Percentiles rank a stretch among this genome's conserved stretches.
Evolutionary conservation across 352 stramenopile species (phyloP).

Genomic region (Aphanomyces stellatus): DNA sequence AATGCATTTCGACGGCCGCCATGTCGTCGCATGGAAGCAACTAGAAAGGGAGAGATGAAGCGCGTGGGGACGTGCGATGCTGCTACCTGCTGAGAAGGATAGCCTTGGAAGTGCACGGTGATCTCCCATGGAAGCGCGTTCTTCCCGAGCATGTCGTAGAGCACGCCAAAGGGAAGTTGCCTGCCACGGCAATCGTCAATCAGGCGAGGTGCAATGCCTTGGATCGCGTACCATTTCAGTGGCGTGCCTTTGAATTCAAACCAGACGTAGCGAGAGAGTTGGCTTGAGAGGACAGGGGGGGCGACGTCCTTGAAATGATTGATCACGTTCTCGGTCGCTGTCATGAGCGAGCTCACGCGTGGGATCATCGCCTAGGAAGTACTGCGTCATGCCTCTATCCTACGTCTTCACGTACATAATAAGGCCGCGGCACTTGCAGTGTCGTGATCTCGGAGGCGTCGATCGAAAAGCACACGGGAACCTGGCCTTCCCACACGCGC

Average conservation of each 20-base stretch:
- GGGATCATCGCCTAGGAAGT: slow-evolving; percentile 58
- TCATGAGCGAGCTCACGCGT: slow-evolving; percentile 70
- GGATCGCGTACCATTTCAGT: slow-evolving; percentile 41
- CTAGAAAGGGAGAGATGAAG: slow-evolving; percentile 11
- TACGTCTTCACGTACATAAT: slow-evolving; percentile 44
- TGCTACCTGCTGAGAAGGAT: slow-evolving; percentile 39
- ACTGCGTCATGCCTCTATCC: neutral
- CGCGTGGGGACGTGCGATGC: neutral
- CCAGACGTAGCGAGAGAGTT: slow-evolving; percentile 46
- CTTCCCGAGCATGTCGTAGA: slow-evolving; percentile 44
- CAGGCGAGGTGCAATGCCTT: neutral
- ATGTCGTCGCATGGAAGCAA: slow-evolving; percentile 71
- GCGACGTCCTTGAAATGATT: slow-evolving; percentile 72
- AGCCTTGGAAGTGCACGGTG: slow-evolving; percentile 75
- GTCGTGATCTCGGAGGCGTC: slow-evolving; percentile 69
- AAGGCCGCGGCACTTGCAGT: slow-evolving; percentile 62
- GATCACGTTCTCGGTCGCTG: slow-evolving; percentile 59
- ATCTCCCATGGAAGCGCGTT: slow-evolving; percentile 50
- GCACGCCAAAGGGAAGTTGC: slow-evolving; percentile 62
- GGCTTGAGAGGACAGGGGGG: slow-evolving; percentile 46
- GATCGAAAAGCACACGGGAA: slow-evolving; percentile 72
- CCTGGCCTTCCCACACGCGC: slow-evolving; percentile 45
- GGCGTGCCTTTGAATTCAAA: slow-evolving; percentile 50
- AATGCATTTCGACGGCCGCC: slow-evolving; percentile 63
- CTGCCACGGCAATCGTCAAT: neutral